These are phyloP conservation scores for Ascochyta pisi DNA, from an alignment of 2,329 filamentous ascomycete species.

Conservation along the genomic window DNA sequence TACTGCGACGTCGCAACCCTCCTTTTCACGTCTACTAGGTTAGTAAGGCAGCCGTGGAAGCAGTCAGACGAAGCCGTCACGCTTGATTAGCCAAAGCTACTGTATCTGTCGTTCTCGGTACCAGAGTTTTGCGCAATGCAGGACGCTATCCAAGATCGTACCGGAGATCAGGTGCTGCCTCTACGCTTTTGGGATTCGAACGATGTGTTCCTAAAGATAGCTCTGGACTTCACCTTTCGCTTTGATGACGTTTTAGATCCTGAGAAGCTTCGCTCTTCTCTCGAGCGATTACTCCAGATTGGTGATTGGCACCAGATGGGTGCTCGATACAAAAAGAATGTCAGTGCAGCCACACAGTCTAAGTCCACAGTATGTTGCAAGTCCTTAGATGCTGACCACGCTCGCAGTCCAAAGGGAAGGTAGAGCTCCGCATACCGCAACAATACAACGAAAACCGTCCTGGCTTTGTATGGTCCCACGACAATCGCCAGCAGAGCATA, in stretches of 20 bases:
- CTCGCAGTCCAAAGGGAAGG: not conserved
- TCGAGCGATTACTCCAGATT: not conserved
- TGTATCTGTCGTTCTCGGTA: not conserved
- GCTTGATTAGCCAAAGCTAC: too few relatives aligned
- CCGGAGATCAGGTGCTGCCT: not conserved
- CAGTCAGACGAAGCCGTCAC: too few relatives aligned
- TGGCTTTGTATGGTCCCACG: not conserved
- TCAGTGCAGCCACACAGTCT: not conserved
- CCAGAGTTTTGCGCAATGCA: not conserved
- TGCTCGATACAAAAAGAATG: slow-evolving; percentile 2
- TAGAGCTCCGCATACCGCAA: not conserved
- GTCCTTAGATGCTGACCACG: not conserved
- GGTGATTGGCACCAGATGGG: not conserved
- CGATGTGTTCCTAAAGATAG: not conserved
- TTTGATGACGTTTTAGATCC: not conserved
- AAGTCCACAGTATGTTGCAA: not conserved
- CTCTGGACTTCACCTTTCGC: not conserved
- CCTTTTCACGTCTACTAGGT: too few relatives aligned
- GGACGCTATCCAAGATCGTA: not conserved
- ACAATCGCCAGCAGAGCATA: not conserved
- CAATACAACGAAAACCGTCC: not conserved
- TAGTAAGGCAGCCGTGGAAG: too few relatives aligned
- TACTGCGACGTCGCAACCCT: too few relatives aligned
- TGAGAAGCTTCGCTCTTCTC: not conserved
- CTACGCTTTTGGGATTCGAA: not conserved